phyloP scores from a whole-genome alignment of 495 filamentous ascomycete species.

The Aspergillus carlsbadensis region DNA sequence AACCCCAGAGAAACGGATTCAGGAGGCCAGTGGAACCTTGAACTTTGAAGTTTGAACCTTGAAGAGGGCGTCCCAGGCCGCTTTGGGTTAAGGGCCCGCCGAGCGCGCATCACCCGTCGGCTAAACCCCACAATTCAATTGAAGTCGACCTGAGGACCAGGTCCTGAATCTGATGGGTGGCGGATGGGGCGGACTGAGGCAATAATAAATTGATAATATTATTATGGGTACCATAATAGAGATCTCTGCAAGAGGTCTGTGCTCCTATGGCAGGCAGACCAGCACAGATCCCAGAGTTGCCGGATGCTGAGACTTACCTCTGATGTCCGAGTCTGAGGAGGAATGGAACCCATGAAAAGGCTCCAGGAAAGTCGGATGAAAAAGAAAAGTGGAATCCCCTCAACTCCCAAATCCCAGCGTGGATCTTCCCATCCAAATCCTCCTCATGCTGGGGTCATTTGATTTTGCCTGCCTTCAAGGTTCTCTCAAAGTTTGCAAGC shows the following conservation, averaged over 20 bases:
- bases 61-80: background rate
- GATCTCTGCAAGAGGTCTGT: constrained; percentile 1
- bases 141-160: background rate
- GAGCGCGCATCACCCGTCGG: constrained; percentile 19
- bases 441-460: background rate
- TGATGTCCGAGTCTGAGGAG: no score
- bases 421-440: no score
- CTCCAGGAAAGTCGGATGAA: no score
- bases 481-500: background rate
- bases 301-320: background rate
- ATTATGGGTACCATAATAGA: background rate
- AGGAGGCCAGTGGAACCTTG: background rate
- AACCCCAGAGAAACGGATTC: background rate
- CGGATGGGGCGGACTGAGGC: constrained; percentile 13
- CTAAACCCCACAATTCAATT: constrained; percentile 17
- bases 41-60: no score
- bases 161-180: background rate
- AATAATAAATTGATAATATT: constrained; percentile 7
- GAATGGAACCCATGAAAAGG: no score
- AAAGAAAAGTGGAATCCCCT: background rate
- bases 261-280: background rate
- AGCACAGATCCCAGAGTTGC: background rate
- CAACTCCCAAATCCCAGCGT: no score
- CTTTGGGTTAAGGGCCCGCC: constrained; percentile 20
- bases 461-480: background rate